phyloP scores from a whole-genome alignment of 768 basidiomycete genomes.

The Lactarius hatsudake region DNA sequence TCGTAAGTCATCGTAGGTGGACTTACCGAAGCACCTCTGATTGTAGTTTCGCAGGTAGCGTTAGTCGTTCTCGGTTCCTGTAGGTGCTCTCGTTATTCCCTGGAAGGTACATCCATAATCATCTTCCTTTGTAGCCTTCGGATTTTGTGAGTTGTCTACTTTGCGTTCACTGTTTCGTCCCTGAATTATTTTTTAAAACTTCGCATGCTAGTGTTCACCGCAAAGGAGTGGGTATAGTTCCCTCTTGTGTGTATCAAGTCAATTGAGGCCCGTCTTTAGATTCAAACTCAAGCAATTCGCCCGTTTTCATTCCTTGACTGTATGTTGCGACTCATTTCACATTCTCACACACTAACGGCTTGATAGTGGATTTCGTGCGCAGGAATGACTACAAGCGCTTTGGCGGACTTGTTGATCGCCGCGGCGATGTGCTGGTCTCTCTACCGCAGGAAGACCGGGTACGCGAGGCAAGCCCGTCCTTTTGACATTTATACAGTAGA shows the following conservation, averaged over 20 bases:
- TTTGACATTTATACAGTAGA: neutral
- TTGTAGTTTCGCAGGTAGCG: neutral
- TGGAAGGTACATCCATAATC: neutral
- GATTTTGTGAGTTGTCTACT: neutral
- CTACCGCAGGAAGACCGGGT: neutral
- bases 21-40: neutral
- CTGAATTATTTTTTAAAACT: neutral
- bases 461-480: neutral
- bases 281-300: neutral
- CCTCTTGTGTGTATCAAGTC: neutral
- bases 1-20: neutral
- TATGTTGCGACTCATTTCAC: neutral
- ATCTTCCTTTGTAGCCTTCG: neutral
- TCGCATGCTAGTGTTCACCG: neutral
- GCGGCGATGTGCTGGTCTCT: neutral
- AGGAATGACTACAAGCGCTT: neutral
- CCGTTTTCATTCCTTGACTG: neutral
- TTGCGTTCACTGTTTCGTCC: neutral
- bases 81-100: neutral
- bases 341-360: neutral
- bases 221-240: neutral
- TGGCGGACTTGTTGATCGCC: neutral
- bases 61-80: neutral
- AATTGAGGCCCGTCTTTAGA: neutral
- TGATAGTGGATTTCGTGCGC: neutral